Conservation (phyloP, 2,329 filamentous ascomycete species). For the Fusarium protoensiforme region DNA sequence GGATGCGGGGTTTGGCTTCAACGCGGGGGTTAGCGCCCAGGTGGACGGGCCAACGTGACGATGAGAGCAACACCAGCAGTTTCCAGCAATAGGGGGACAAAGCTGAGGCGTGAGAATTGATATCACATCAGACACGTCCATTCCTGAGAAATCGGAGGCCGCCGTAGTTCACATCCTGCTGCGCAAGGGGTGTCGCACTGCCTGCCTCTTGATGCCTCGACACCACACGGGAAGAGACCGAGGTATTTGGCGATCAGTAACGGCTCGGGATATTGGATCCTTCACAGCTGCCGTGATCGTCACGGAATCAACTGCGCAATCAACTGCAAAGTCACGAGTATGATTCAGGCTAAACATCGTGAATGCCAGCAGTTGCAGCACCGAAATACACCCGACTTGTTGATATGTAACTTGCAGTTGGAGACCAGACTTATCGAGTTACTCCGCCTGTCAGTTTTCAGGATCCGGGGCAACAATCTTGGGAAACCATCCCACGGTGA, state of each 20-base stretch:
- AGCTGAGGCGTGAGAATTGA: slow-evolving; percentile 18
- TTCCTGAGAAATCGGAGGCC: slow-evolving; percentile 29
- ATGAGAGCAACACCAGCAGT: slow-evolving; percentile 1
- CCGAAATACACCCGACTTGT: slow-evolving; percentile 6
- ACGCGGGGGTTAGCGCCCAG: slow-evolving; percentile 45
- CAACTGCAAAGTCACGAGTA: slow-evolving; percentile 20
- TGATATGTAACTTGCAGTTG: background rate
- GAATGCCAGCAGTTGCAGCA: slow-evolving; percentile 11
- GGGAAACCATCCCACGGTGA: slow-evolving; percentile 3
- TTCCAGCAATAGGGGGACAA: background rate
- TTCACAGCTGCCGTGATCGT: slow-evolving; percentile 28
- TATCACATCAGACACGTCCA: slow-evolving; percentile 34
- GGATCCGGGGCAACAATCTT: slow-evolving; percentile 8
- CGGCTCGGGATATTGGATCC: slow-evolving; percentile 21
- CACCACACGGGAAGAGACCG: slow-evolving; percentile 34
- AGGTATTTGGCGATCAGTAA: slow-evolving; percentile 33
- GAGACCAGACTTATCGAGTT: slow-evolving; percentile 2
- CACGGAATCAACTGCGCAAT: slow-evolving; percentile 16
- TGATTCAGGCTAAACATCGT: slow-evolving; percentile 6
- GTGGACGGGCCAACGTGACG: slow-evolving; percentile 38
- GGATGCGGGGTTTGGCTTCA: slow-evolving; percentile 44
- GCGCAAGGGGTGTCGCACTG: slow-evolving; percentile 21
- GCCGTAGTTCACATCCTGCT: slow-evolving; percentile 19
- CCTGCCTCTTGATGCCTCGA: slow-evolving; percentile 1
- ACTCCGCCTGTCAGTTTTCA: slow-evolving; percentile 13